Evolutionary conservation across 2,329 filamentous ascomycete species (phyloP).

Genomic region (Phoma sp.): DNA sequence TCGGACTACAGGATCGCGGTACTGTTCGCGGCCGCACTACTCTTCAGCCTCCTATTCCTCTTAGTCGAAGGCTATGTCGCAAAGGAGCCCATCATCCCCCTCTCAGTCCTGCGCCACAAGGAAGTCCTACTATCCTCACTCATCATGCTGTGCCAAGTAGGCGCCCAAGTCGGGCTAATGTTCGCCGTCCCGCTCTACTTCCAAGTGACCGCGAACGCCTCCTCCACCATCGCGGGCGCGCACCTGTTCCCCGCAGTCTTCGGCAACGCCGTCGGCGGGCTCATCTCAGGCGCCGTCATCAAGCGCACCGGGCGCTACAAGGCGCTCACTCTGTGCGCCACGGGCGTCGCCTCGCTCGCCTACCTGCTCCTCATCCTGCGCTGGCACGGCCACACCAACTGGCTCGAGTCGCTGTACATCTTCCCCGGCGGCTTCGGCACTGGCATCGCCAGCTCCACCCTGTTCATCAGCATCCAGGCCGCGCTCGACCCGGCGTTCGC

Average conservation of each 20-base stretch:
- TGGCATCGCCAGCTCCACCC: constrained; percentile 31
- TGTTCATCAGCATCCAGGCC: constrained; percentile 37
- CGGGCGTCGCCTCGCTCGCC: constrained; percentile 21
- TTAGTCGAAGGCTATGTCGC: constrained; percentile 52
- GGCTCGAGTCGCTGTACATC: constrained; percentile 36
- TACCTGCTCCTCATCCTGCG: constrained; percentile 35
- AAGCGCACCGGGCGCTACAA: constrained; percentile 36
- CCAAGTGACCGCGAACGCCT: constrained; percentile 64
- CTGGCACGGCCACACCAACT: constrained; percentile 38
- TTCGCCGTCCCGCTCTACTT: constrained; percentile 73
- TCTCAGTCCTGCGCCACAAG: constrained; percentile 58
- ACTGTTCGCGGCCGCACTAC: constrained; percentile 40
- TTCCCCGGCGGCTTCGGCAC: constrained; percentile 36
- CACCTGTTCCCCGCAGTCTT: constrained; percentile 71
- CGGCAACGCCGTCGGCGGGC: constrained; percentile 69
- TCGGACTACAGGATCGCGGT: constrained; percentile 40
- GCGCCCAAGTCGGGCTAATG: constrained; percentile 68
- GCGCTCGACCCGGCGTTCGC: constrained; percentile 24
- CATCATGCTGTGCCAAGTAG: constrained; percentile 60
- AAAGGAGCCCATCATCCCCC: constrained; percentile 64
- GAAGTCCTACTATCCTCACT: constrained; percentile 62
- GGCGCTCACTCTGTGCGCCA: constrained; percentile 25
- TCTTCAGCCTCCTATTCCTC: constrained; percentile 34
- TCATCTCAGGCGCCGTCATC: constrained; percentile 50
- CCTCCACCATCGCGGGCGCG: constrained; percentile 63